Percentiles rank a stretch among this genome's conserved stretches.
These are phyloP conservation scores for Spathaspora sp. DNA, from an alignment of 805 yeast genomes.

Conservation along the genomic window DNA sequence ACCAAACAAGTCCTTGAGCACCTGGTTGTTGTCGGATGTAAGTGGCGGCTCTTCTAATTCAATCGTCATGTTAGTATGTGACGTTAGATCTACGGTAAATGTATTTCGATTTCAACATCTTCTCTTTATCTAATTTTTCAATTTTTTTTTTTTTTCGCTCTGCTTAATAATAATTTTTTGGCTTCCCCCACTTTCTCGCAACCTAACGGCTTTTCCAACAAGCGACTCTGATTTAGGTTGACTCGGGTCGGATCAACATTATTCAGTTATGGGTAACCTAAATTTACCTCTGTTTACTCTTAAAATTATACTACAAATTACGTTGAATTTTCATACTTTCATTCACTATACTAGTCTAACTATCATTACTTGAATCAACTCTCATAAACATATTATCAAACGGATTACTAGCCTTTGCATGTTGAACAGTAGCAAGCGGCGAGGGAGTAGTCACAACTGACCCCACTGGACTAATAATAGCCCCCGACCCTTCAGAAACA, in stretches of 20 bases:
- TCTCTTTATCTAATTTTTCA: too few species aligned
- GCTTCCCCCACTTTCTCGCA: neutral
- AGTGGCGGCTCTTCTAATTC: slow-evolving; percentile 43
- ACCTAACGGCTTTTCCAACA: neutral
- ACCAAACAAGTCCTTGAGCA: slow-evolving; percentile 75
- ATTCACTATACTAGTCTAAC: neutral
- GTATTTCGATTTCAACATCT: too few species aligned
- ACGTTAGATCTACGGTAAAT: neutral
- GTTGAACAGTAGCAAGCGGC: slow-evolving; percentile 22
- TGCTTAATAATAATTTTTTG: too few species aligned
- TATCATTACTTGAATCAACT: neutral
- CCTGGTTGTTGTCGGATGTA: slow-evolving; percentile 36
- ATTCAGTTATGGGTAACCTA: too few species aligned
- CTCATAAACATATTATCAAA: slow-evolving; percentile 17
- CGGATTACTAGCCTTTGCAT: slow-evolving; percentile 20
- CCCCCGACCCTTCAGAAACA: neutral
- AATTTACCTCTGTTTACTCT: too few species aligned
- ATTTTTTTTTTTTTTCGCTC: neutral
- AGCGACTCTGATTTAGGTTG: neutral
- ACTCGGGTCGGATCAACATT: too few species aligned
- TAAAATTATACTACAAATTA: too few species aligned
- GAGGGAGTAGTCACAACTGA: slow-evolving; percentile 13
- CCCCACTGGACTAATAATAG: neutral
- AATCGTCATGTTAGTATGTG: slow-evolving; percentile 25
- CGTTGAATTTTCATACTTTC: neutral